phyloP scores from a whole-genome alignment of 1,284 basidiomycete species.

The Singerocomus inundabilis region DNA sequence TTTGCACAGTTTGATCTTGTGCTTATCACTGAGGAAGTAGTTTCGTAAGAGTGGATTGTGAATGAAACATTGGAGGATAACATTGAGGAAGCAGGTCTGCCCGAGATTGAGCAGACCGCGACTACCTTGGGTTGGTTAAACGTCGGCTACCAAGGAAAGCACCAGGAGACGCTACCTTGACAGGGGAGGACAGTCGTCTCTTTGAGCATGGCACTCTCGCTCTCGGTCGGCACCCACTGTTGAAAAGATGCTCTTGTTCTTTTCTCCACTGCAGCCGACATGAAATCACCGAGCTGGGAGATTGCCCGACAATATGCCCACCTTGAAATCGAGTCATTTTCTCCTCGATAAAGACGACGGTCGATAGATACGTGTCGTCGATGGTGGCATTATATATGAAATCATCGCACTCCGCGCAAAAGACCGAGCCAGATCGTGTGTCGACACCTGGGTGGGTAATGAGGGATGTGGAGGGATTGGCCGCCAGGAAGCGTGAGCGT shows the following conservation, averaged over 20 bases:
- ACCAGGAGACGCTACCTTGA: conserved; percentile 46
- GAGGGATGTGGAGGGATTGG: neutral
- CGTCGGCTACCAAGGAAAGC: neutral
- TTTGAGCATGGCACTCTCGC: conserved; percentile 39
- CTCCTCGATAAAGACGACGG: conserved; percentile 50
- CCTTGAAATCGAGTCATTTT: conserved; percentile 47
- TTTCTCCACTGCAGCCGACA: conserved; percentile 35
- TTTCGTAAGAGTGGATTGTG: conserved; percentile 91
- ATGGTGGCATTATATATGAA: conserved; percentile 51
- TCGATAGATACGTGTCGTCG: conserved; percentile 38
- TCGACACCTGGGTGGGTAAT: conserved; percentile 49
- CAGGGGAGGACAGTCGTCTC: conserved; percentile 49
- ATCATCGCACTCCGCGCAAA: conserved; percentile 58
- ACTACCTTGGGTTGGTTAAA: conserved; percentile 51
- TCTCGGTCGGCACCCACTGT: conserved; percentile 42
- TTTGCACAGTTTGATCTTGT: conserved; percentile 70
- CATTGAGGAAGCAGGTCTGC: conserved; percentile 94
- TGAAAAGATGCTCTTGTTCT: conserved; percentile 43
- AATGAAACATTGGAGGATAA: conserved; percentile 88
- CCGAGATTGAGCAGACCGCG: conserved; percentile 90
- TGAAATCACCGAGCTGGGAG: neutral
- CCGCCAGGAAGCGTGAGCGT: neutral
- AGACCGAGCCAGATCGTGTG: conserved; percentile 55
- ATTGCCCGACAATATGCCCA: conserved; percentile 14
- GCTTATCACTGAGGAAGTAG: conserved; percentile 88